phyloP scores from a whole-genome alignment of 1,284 basidiomycete species.

The Microbotryum intermedium region DNA sequence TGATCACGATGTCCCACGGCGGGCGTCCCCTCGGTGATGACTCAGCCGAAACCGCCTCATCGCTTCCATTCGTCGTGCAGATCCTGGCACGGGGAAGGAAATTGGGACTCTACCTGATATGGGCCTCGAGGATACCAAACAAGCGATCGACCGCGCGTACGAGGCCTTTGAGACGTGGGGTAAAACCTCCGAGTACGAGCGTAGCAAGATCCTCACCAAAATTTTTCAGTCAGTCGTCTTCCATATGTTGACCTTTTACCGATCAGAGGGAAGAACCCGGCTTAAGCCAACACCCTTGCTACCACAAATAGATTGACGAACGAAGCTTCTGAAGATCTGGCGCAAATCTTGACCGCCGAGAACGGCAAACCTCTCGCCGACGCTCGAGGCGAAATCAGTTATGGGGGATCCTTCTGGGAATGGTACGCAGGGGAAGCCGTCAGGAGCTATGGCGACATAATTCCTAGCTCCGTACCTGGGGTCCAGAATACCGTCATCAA shows the following conservation, averaged over 20 bases:
- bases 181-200: slow-evolving; percentile 66
- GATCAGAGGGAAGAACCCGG: no score
- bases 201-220: slow-evolving; percentile 45
- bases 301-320: slow-evolving; percentile 16
- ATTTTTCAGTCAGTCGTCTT: slow-evolving; percentile 20
- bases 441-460: slow-evolving; percentile 59
- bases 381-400: slow-evolving; percentile 46
- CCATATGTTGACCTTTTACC: no score
- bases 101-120: slow-evolving; percentile 79
- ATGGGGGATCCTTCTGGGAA: slow-evolving; percentile 19
- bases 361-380: slow-evolving; percentile 83
- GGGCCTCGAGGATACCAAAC: slow-evolving; percentile 66
- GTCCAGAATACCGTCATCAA: slow-evolving; percentile 84
- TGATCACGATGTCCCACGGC: not conserved
- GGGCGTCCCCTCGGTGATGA: not conserved
- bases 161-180: slow-evolving; percentile 72
- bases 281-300: not conserved
- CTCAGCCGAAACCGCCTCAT: not conserved
- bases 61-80: slow-evolving; percentile 43
- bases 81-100: slow-evolving; percentile 71
- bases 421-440: slow-evolving; percentile 74
- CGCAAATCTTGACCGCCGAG: slow-evolving; percentile 57
- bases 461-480: slow-evolving; percentile 65
- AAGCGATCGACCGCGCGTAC: slow-evolving; percentile 67
- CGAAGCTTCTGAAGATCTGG: slow-evolving; percentile 60